These are phyloP conservation scores for Hyphopichia wangnamkhiaoensis DNA, from an alignment of 1,139 yeast genomes.

Conservation along the genomic window DNA sequence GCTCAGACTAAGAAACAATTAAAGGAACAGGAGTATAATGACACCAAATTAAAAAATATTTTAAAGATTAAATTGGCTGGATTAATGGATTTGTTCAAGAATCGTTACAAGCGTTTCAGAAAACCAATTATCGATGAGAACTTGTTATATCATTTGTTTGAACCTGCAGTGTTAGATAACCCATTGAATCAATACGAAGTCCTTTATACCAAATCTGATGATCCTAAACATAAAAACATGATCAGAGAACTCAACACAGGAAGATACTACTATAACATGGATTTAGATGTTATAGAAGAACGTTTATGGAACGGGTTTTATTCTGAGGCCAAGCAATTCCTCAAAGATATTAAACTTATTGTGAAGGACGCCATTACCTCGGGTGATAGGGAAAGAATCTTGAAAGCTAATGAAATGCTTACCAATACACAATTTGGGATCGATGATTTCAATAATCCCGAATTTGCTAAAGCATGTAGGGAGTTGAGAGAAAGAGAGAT, in stretches of 20 bases:
- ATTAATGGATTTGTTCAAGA: conserved; percentile 85
- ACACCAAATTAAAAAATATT: conserved; percentile 79
- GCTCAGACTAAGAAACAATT: conserved; percentile 30
- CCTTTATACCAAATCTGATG: conserved; percentile 58
- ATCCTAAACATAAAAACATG: conserved; percentile 57
- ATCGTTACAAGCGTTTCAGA: conserved; percentile 82
- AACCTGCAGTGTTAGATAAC: conserved; percentile 45
- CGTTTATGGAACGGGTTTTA: conserved; percentile 96
- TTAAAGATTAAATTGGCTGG: conserved; percentile 84
- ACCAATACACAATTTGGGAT: conserved; percentile 95
- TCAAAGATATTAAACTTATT: conserved; percentile 82
- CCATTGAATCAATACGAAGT: conserved; percentile 44
- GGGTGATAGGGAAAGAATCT: conserved; percentile 81
- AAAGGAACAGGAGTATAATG: conserved; percentile 64
- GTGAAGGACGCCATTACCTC: conserved; percentile 71
- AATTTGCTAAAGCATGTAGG: conserved; percentile 73
- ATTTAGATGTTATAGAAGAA: conserved; percentile 90
- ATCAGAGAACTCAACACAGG: conserved; percentile 79
- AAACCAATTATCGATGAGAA: conserved; percentile 87
- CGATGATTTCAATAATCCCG: conserved; percentile 81
- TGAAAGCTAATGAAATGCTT: conserved; percentile 93
- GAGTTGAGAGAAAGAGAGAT: conserved; percentile 71
- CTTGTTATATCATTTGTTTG: conserved; percentile 73
- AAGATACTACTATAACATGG: conserved; percentile 78
- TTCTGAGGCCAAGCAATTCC: conserved; percentile 87